Conservation (phyloP, 1,139 yeast genomes). For the Yamadazyma mexicana region DNA sequence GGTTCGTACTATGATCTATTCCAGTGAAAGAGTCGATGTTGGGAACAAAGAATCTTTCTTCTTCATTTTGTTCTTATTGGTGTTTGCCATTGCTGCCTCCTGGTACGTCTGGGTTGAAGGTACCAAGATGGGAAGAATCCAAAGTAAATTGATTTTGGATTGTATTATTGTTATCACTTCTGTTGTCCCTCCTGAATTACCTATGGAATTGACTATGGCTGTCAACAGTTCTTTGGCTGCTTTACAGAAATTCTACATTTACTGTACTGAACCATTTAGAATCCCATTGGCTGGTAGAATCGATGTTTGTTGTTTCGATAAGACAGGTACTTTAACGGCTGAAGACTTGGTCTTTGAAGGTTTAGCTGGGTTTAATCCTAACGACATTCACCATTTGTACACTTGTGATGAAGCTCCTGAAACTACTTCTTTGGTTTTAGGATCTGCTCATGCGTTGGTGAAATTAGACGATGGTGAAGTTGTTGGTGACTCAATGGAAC, state of each 20-base stretch:
- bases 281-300: slow-evolving; percentile 97
- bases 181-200: slow-evolving; percentile 98
- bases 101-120: slow-evolving; percentile 99
- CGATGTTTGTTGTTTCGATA: slow-evolving; percentile 97
- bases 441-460: slow-evolving; percentile 96
- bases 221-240: slow-evolving; percentile 90
- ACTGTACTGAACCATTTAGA: slow-evolving; percentile 98
- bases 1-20: slow-evolving; percentile 96
- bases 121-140: slow-evolving; percentile 90
- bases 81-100: slow-evolving; percentile 93
- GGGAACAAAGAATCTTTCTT: slow-evolving; percentile 94
- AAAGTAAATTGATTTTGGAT: slow-evolving; percentile 88
- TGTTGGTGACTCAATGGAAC: slow-evolving; percentile 99
- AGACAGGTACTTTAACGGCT: slow-evolving; percentile 97
- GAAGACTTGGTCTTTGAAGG: slow-evolving; percentile 97
- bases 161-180: slow-evolving; percentile 95
- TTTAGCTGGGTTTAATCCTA: slow-evolving; percentile 73
- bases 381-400: slow-evolving; percentile 57
- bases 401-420: slow-evolving; percentile 61
- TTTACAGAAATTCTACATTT: slow-evolving; percentile 80
- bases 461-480: slow-evolving; percentile 92
- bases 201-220: slow-evolving; percentile 99
- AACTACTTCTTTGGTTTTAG: slow-evolving; percentile 73
- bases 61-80: slow-evolving; percentile 83
- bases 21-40: slow-evolving; percentile 94